Evolutionary conservation across 2,329 filamentous ascomycete species (phyloP), one percentile per base, ranked within the genome.

Genomic region (Pseudocercospora macadamiae): DNA sequence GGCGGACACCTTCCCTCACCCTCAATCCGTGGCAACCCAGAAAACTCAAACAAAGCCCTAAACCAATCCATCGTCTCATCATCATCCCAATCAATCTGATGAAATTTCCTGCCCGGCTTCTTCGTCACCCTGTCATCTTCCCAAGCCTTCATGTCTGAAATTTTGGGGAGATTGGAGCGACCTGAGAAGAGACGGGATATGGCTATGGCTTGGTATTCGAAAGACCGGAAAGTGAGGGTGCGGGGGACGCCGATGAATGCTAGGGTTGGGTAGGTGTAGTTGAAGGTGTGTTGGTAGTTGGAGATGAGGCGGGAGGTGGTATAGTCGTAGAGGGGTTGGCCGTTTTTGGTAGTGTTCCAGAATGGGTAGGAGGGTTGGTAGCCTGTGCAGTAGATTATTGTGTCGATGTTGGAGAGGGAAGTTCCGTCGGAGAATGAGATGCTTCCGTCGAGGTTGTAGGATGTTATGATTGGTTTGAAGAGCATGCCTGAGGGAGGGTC

Each of bases 121-220:
- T 23, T 65, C 2, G 68, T 71, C 12, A 64, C 54, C 7, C 72
- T 66, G 5, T 69, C 69, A 10, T 81, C 72, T 1, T 76, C 64
- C 3, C 36, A n/a, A n/a, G 55, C 60, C 84, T 82, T 82, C 83
- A 85, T n/a, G 57, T 61, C 32, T 70, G 74, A 52, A 0, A 81
- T 81, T 3, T 84, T 72, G 2, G 72, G 48, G 0, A 64, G 56
- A 0, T 74, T 64, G 26, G 79, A 76, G 12, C 82, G 71, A 0
- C 73, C 73, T 0, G 81, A 71, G 64, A 79, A 83, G 0, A 83
- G 64, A 2, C 82, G 73, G 2, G 82, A 81, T 0, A 84, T 69
- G 1, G 82, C 81, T 37, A 84, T 73, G 1, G 80, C 82, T 66
- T 84, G 82, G 60, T 84, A 84, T 66, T 84, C 82, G 60, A 84